Evolutionary conservation across 768 basidiomycete species (phyloP), one percentile per base, ranked within the genome.

Genomic region (Sarcodon sp.): DNA sequence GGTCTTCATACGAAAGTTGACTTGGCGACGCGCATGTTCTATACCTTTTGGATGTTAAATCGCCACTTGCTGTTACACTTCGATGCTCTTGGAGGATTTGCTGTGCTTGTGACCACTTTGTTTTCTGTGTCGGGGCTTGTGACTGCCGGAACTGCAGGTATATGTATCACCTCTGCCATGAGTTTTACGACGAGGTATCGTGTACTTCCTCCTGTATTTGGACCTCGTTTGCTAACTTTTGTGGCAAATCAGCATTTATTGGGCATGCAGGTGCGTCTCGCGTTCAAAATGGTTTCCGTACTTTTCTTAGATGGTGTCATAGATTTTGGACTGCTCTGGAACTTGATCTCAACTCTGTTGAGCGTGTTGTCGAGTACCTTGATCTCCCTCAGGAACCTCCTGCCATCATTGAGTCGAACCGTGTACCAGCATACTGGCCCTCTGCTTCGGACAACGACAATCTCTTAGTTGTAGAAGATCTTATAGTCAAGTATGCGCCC

Each of bases 351-450:
- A 86, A 85, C 67, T 84, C 87, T 10, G 88, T 94, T 4, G 91
- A 97, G 61, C 85, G 92, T 50, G 74, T 93, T 11, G 79, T 89
- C 6, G 91, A 94, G 69, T 94, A 93, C 67, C 77, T 94, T 21
- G 77, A 87, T 46, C 71, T 96, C 5, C 89, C 89, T 0, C 87
- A 90, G 61, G 90, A 94, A 59, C 84, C 92, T 0, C 79, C 87
- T 2, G 71, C 80, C 0, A 58, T 83, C 50, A 82, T 91, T 44
- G 82, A 89, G 53, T 72, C 73, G 0, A 75, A 73, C 48, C 76
- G 87, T 6, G 83, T 81, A 1, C 92, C 92, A 0, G 92, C 91
- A 0, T 92, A 92, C 57, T 96, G 92, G 92, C 92, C 92, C 0
- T 89, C 89, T 0, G 73, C 70, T 44, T 48, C 56, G 33, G 61